Evolutionary conservation across 345 rosid species (phyloP).

Genomic region (Rhizophora mangle): DNA sequence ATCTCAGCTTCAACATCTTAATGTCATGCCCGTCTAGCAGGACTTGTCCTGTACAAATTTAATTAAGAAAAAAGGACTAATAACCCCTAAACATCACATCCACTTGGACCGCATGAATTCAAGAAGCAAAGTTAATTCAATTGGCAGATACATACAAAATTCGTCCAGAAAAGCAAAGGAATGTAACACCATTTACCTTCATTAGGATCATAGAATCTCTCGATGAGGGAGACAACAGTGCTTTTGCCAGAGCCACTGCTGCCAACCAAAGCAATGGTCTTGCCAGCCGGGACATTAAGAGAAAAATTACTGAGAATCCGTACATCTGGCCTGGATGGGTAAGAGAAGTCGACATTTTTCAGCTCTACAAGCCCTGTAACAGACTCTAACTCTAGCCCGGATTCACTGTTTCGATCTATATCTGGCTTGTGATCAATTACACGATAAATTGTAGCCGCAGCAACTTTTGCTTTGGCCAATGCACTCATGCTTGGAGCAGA

Average conservation of each 20-base stretch:
- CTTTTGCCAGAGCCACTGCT: conserved; percentile 99
- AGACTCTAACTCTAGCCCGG: conserved; percentile 60
- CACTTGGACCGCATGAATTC: conserved; percentile 8
- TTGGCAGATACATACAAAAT: conserved; percentile 9
- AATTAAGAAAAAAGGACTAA: neutral
- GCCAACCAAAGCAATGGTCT: conserved; percentile 93
- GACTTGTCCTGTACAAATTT: conserved; percentile 63
- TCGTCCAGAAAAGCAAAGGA: conserved; percentile 2
- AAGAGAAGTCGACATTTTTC: conserved; percentile 75
- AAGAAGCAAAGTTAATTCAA: conserved; percentile 18
- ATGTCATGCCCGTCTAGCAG: conserved; percentile 82
- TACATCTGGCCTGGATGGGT: conserved; percentile 86
- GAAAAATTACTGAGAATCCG: conserved; percentile 67
- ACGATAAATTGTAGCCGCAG: conserved; percentile 84
- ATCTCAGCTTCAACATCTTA: conserved; percentile 72
- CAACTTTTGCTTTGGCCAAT: conserved; percentile 87
- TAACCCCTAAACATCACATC: neutral
- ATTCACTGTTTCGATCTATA: conserved; percentile 59
- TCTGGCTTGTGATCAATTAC: conserved; percentile 81
- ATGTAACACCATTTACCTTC: conserved; percentile 48
- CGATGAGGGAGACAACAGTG: conserved; percentile 91
- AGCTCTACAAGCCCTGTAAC: conserved; percentile 79
- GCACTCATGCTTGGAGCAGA: conserved; percentile 94
- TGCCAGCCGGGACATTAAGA: conserved; percentile 88
- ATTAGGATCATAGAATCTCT: conserved; percentile 87